Base-by-base conservation (phyloP, 495 filamentous ascomycete species). In the Penicillium diatomitis region DNA sequence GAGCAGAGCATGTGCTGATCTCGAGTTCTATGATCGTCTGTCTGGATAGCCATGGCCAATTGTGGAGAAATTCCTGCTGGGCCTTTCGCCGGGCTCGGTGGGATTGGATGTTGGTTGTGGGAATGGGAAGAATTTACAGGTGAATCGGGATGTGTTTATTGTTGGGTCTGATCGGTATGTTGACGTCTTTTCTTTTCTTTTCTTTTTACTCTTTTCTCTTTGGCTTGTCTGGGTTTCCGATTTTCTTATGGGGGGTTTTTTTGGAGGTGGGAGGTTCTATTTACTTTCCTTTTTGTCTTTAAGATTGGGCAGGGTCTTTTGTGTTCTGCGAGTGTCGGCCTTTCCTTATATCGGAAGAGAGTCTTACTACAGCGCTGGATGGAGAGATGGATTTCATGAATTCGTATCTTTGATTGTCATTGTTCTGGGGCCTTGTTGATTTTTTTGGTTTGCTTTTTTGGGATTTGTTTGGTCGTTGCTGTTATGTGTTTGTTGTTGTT, bases 121-220 rank as follows among this genome's bases (percentile, higher is more conserved):
- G 45, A 98, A 98, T 71, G 92, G 92, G 53, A 98, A 98, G 72
- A 95, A 97, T 61, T 69, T 97, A 41, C 67, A 76, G 37, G 86
- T 94, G 35, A 95, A 92, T 65, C 76, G 68, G 12, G 72, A 82
- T 54, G 68, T 96, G 30, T 89, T 85, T 66, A 89, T 96, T 51
- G 57, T 98, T 45, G 92, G 81, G 34, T 91, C 85, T 44, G 92
- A 98, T 75, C 77, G 91, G 74, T 94, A 43, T 29, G 38, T 48
- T 6, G 40, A 47, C 42, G 32, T 8, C 11, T 36, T 28, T 30
- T 20, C 46, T 5, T 50, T 36, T 28, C 32, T 20, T 48, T 5
- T 50, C 48, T 33, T 44, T 9, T n/a, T 46, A 33, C 29, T 56
- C 31, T 50, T 44, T 40, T 35, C 43, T 53, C 49, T 52, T 49